A percentile compares a stretch with the other conserved stretches of the same genome.
These are phyloP conservation scores for sorghum (Sorghum bicolor) DNA, from an alignment of 176 grass and related monocot species.

Conservation along the genomic window Sorghum_bicolor_NCBIv3 NC_012873.2:67578001-67578500, in stretches of 20 bases:
- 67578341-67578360: conserved; percentile 86
- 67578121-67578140: not conserved
- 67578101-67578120: not conserved
- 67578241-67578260: conserved; percentile 83
- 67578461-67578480: not conserved
- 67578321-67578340: conserved; percentile 85
- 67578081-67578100: not conserved
- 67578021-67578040: not conserved
- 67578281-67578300: not conserved
- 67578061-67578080: not conserved
- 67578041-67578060: not conserved
- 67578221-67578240: conserved; percentile 93
- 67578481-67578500: conserved; percentile 30
- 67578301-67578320: not conserved
- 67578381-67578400: conserved; percentile 75
- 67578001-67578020: not conserved
- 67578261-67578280: not conserved
- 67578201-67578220: conserved; percentile 89
- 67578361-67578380: conserved; percentile 85
- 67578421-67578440: conserved; percentile 22
- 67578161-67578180: conserved; percentile 75
- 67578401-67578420: conserved; percentile 71
- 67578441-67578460: not conserved
- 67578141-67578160: conserved; percentile 4
- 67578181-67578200: conserved; percentile 79